Conservation (phyloP, 805 yeast species). For the Suhomyces vadensis region DNA sequence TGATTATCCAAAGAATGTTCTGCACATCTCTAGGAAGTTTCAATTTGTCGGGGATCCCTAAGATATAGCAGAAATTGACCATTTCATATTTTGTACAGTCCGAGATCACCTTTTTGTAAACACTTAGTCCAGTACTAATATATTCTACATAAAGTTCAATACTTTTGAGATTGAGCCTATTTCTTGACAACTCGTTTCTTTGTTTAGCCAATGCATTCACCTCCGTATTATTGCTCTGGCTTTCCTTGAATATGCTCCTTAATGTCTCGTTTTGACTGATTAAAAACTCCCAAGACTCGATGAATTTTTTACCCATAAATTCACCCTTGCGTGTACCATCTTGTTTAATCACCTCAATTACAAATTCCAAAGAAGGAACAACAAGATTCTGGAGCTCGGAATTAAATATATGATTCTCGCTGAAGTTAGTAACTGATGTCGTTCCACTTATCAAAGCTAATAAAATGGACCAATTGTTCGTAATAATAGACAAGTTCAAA, state of each 20-base stretch:
- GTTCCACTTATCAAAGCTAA: slow-evolving; percentile 22
- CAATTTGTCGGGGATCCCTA: slow-evolving; percentile 26
- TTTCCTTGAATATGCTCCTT: neutral
- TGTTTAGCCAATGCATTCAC: neutral
- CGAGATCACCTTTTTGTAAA: slow-evolving; percentile 43
- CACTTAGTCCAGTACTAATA: slow-evolving; percentile 35
- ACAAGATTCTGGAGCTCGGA: slow-evolving; percentile 21
- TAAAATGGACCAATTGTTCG: slow-evolving; percentile 36
- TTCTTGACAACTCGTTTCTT: slow-evolving; percentile 6
- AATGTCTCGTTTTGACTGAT: slow-evolving; percentile 2
- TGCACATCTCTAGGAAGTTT: slow-evolving; percentile 24
- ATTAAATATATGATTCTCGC: slow-evolving; percentile 1
- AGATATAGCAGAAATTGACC: slow-evolving; percentile 27
- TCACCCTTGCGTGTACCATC: slow-evolving; percentile 42
- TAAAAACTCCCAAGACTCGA: slow-evolving; percentile 45
- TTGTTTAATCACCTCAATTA: slow-evolving; percentile 25
- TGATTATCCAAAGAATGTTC: slow-evolving; percentile 34
- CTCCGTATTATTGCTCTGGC: neutral
- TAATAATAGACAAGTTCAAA: slow-evolving; percentile 32
- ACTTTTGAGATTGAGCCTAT: slow-evolving; percentile 24
- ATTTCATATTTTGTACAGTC: slow-evolving; percentile 39
- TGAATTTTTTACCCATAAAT: slow-evolving; percentile 48
- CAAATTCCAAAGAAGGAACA: slow-evolving; percentile 30
- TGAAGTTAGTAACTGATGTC: slow-evolving; percentile 14
- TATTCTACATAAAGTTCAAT: slow-evolving; percentile 28